Evolutionary conservation across 345 rosid genomes (phyloP).

Genomic region (Gossypium raimondii): DNA sequence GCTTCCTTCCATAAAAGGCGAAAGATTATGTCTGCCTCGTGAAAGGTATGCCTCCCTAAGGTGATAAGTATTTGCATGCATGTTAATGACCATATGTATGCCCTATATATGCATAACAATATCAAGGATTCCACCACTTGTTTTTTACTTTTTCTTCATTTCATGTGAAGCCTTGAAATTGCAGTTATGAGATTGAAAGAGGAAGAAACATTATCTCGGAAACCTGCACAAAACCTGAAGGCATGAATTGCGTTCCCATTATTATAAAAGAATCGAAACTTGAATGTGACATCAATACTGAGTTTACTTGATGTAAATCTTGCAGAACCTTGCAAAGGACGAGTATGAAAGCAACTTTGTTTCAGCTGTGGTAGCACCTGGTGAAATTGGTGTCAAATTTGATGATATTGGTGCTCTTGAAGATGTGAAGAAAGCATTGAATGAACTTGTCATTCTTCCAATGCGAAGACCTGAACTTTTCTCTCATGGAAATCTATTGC

Average conservation of each 20-base stretch:
- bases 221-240: conserved; percentile 63
- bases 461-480: conserved; percentile 96
- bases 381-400: conserved; percentile 89
- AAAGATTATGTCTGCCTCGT: conserved; percentile 63
- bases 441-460: conserved; percentile 98
- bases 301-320: conserved; percentile 17
- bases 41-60: conserved; percentile 52
- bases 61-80: not conserved
- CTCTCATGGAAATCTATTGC: conserved; percentile 81
- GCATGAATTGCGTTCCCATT: conserved; percentile 1
- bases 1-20: conserved; percentile 63
- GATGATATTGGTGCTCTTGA: conserved; percentile 96
- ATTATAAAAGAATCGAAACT: not conserved
- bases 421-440: conserved; percentile 83
- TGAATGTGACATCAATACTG: conserved; percentile 7
- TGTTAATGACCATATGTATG: not conserved
- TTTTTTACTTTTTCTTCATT: conserved; percentile 28
- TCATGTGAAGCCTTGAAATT: conserved; percentile 71
- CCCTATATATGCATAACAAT: not conserved
- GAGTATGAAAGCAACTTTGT: conserved; percentile 87
- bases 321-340: conserved; percentile 82
- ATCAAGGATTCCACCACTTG: not conserved
- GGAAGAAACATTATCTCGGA: conserved; percentile 60
- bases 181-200: conserved; percentile 76
- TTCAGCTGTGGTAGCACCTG: conserved; percentile 89